Percentiles rank a stretch among this genome's conserved stretches.
phyloP scores from a whole-genome alignment of 176 grass and related monocot genomes.

The Triticum urartu region DNA sequence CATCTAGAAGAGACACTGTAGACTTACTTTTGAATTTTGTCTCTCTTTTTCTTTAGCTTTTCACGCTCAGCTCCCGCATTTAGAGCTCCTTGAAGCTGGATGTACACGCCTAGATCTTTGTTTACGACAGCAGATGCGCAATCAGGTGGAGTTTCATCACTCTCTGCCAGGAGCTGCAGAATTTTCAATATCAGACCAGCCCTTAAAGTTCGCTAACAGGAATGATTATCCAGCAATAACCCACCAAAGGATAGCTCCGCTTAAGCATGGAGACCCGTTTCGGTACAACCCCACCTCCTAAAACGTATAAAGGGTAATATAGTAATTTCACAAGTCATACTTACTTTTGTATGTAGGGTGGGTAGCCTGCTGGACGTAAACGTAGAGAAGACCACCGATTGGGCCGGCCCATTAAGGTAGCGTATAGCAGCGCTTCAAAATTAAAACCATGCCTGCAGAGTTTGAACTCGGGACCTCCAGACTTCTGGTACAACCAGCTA shows the following conservation, averaged over 20 bases:
- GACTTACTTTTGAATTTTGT: conserved; percentile 69
- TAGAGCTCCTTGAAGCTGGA: conserved; percentile 84
- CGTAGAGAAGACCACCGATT: too few relatives aligned
- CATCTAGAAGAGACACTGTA: neutral
- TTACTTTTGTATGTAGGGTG: too few relatives aligned
- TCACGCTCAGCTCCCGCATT: conserved; percentile 70
- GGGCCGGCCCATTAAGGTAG: too few relatives aligned
- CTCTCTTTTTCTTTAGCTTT: conserved; percentile 78
- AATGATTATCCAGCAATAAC: neutral
- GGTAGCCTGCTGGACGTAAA: too few relatives aligned
- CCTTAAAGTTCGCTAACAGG: neutral
- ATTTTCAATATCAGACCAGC: conserved; percentile 11
- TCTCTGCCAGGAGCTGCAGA: conserved; percentile 56
- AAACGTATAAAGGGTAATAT: too few relatives aligned
- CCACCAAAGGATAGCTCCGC: neutral
- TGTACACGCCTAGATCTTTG: conserved; percentile 74
- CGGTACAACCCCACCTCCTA: too few relatives aligned
- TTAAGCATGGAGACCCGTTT: too few relatives aligned
- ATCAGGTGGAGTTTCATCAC: conserved; percentile 52
- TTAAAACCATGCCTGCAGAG: too few relatives aligned
- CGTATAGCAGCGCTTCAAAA: too few relatives aligned
- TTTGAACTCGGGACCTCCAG: too few relatives aligned
- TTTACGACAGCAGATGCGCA: conserved; percentile 79
- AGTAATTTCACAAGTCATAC: too few relatives aligned
- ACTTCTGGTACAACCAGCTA: too few relatives aligned